Evolutionary conservation across 192 early-diverging fungal species (phyloP).

Genomic region (Oehlia diaphana): DNA sequence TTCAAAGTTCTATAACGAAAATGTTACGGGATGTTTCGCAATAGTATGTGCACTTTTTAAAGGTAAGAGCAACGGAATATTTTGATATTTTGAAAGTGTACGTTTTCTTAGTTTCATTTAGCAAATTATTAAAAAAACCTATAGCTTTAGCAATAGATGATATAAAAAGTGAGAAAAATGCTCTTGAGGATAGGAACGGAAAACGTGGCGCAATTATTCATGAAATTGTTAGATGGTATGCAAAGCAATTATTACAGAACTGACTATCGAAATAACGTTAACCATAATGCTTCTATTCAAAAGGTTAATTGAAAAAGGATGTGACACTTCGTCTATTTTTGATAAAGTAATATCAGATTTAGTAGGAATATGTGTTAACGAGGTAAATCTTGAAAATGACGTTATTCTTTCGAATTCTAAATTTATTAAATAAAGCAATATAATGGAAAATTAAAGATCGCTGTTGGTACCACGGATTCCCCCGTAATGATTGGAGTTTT

Average conservation of each 20-base stretch:
- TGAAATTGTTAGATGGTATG: slow-evolving; percentile 13
- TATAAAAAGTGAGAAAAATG: not conserved
- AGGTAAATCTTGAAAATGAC: not conserved
- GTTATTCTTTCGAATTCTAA: not conserved
- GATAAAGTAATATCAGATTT: slow-evolving; percentile 23
- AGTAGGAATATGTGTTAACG: slow-evolving; percentile 8
- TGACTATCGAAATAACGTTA: not conserved
- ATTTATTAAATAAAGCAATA: not conserved
- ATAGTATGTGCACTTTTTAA: slow-evolving; percentile 8
- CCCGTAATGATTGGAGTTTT: slow-evolving; percentile 13
- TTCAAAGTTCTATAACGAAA: not conserved
- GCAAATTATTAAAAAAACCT: not conserved
- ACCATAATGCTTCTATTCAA: not conserved
- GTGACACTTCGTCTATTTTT: slow-evolving; percentile 8
- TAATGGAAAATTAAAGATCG: not conserved
- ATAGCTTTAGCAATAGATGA: not conserved
- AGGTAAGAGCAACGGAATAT: not conserved
- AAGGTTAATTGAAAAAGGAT: slow-evolving; percentile 23
- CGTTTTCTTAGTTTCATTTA: too few species aligned
- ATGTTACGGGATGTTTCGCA: slow-evolving; percentile 1
- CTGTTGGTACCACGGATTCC: not conserved
- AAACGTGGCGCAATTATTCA: slow-evolving; percentile 2
- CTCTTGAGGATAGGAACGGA: not conserved
- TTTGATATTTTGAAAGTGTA: not conserved
- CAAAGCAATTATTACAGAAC: not conserved